Base-by-base conservation (phyloP, 2,329 filamentous ascomycete species). In the Paecilomyces niveus region DNA sequence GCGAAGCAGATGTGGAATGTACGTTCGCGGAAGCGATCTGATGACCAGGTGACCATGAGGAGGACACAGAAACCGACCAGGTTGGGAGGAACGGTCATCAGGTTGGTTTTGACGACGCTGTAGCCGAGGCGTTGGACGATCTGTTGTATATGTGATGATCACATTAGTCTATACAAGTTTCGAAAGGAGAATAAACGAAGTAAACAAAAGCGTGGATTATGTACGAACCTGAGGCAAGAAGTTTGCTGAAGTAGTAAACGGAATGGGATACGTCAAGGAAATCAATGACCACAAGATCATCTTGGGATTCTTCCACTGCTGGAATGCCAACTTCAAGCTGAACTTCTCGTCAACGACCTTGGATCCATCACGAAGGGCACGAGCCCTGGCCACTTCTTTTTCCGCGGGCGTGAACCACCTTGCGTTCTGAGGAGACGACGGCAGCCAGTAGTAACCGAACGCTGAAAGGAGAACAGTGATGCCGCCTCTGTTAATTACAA, bases 31-130 rank as follows among this genome's bases (percentile, higher is more conserved):
- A 76, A 74, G 55, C 72, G 67, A 58, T 81, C 80, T 0, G 76
- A 79, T 13, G 73, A 76, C 56, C 74, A 77, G 0, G 77, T 72
- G 6, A 81, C 74, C 4, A 61, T 67, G 1, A 81, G 71, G 5
- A 82, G 65, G 8, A 81, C 68, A 7, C 80, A 62, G 18, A 80
- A 78, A 0, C 79, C 79, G 0, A 76, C 75, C 4, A 76, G 68
- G 29, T 81, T 81, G 0, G 79, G 78, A 3, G 78, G 75, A 3
- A 81, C 78, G 0, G 78, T 81, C 67, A 73, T 78, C 5, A 81
- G 70, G 58, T 81, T 81, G 0, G 79, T 81, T 50, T 78, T 76
- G 45, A 81, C 67, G 0, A 72, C 71, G 8, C 65, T 72, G 58
- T 76, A 81, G 0, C 78, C 78, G 0, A 81, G 67, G 0, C 77